These are phyloP conservation scores for Rubus parviflorus DNA, from an alignment of 306 rosid species.

Conservation along the genomic window DNA sequence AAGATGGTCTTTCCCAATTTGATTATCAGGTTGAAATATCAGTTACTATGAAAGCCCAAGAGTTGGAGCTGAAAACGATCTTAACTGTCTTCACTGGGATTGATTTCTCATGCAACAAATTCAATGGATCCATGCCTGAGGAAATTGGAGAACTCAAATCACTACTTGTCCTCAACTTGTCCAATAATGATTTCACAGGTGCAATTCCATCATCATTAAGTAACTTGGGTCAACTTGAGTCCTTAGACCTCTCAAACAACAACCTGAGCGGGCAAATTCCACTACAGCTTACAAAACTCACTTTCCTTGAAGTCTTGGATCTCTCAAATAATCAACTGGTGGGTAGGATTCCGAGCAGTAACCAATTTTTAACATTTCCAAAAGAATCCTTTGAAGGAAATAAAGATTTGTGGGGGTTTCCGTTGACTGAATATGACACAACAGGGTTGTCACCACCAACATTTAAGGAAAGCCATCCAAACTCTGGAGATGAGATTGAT, in stretches of 20 bases:
- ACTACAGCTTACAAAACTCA: neutral
- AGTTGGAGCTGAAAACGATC: slow-evolving; percentile 25
- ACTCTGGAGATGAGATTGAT: no score
- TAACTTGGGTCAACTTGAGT: no score
- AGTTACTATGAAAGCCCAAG: slow-evolving; percentile 25
- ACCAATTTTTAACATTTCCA: slow-evolving; percentile 21
- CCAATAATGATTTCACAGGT: no score
- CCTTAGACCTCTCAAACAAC: no score
- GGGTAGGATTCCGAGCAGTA: slow-evolving; percentile 1
- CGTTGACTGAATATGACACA: neutral
- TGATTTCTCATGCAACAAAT: neutral
- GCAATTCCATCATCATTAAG: no score
- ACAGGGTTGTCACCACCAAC: no score
- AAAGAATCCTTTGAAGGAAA: slow-evolving; percentile 5
- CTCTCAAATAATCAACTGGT: slow-evolving; percentile 32
- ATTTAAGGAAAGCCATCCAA: no score
- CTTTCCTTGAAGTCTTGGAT: slow-evolving; percentile 24
- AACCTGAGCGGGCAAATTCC: no score
- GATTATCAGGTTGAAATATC: slow-evolving; percentile 30
- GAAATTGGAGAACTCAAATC: slow-evolving; percentile 18
- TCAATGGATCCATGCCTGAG: slow-evolving; percentile 22
- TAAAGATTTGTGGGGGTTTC: slow-evolving; percentile 31
- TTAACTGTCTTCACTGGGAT: slow-evolving; percentile 32
- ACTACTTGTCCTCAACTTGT: neutral
- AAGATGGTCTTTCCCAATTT: no score